Evolutionary conservation across 1,284 basidiomycete genomes (phyloP), one percentile per base, ranked within the genome.

Genomic region (Melampsora larici-populina): DNA sequence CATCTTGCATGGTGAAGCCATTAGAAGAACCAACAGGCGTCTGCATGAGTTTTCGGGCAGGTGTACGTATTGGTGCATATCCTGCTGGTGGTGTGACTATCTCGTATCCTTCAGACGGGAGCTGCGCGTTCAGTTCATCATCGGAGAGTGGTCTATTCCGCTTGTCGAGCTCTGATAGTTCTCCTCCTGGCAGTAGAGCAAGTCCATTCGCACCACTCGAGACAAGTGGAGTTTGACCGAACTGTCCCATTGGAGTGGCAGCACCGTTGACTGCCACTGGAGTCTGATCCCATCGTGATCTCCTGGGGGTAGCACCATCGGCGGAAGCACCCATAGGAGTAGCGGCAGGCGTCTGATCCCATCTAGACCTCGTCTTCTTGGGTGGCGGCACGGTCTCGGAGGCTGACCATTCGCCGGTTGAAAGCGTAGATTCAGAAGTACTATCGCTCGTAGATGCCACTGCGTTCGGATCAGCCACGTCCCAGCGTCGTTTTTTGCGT

Each of bases 211-310:
- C 78, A 49, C 82, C 79, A 60, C 80, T 69, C 51, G 58, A 33
- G 62, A 64, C 40, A 51, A 78, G 81, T 18, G 86, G 85, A 29
- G 79, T 85, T 84, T 80, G 85, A 83, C 85, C 83, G 84, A 78
- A 83, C 77, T 26, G 83, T 24, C 67, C 75, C 31, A 70, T 78
- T 0, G 81, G 79, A 4, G 80, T 80, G 26, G 79, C 77, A 15
- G 78, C 78, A 21, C 62, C 67, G 21, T 79, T 80, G 80, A 82
- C 79, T 24, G 83, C 84, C 8, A 84, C 84, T 0, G 87, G 87
- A 51, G 93, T 92, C 86, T 97, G 93, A 84, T 99, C 97, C 97
- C 97, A 99, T 65, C 97, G 89, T 58, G 95, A 98, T 71, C 92
- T 90, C 84, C 83, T 84, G 9, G 83, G 82, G 31, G 84, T 82